Evolutionary conservation across 2,329 filamentous ascomycete species (phyloP).

Genomic region (Nemania bipapillata): DNA sequence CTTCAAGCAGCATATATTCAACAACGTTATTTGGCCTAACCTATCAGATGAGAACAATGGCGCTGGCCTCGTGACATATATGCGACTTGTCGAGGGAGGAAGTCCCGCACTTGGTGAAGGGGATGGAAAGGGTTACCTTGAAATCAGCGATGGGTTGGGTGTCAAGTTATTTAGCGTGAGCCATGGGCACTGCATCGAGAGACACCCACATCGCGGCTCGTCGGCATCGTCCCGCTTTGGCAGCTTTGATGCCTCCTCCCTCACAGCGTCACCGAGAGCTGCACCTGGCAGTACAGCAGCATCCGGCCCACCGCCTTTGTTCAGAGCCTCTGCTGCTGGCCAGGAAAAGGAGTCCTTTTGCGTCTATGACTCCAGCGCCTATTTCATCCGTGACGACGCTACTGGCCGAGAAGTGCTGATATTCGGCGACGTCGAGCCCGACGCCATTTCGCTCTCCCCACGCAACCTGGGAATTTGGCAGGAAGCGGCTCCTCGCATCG

Average conservation of each 20-base stretch:
- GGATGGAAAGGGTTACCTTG: slow-evolving; percentile 82
- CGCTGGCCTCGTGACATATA: slow-evolving; percentile 89
- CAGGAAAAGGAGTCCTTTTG: slow-evolving; percentile 65
- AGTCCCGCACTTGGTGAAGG: slow-evolving; percentile 85
- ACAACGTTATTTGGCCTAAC: slow-evolving; percentile 98
- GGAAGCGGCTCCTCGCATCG: slow-evolving; percentile 87
- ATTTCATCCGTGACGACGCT: slow-evolving; percentile 83
- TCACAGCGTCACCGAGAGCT: slow-evolving; percentile 42
- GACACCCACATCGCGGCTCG: slow-evolving; percentile 72
- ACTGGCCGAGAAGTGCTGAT: slow-evolving; percentile 84
- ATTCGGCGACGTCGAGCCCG: slow-evolving; percentile 95
- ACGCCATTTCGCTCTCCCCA: slow-evolving; percentile 82
- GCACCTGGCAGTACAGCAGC: slow-evolving; percentile 43
- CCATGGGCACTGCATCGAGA: slow-evolving; percentile 88
- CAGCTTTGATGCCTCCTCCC: slow-evolving; percentile 59
- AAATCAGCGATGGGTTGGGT: slow-evolving; percentile 87
- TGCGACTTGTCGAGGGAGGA: slow-evolving; percentile 87
- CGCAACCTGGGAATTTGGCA: slow-evolving; percentile 86
- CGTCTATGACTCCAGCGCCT: slow-evolving; percentile 89
- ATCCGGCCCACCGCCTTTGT: slow-evolving; percentile 43
- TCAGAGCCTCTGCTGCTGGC: slow-evolving; percentile 47
- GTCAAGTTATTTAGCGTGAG: slow-evolving; percentile 88
- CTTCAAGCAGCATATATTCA: slow-evolving; percentile 94
- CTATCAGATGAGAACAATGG: slow-evolving; percentile 95
- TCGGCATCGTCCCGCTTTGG: slow-evolving; percentile 62